phyloP scores from a whole-genome alignment of 2,329 filamentous ascomycete genomes.

The Epichloe glyceriae region DNA sequence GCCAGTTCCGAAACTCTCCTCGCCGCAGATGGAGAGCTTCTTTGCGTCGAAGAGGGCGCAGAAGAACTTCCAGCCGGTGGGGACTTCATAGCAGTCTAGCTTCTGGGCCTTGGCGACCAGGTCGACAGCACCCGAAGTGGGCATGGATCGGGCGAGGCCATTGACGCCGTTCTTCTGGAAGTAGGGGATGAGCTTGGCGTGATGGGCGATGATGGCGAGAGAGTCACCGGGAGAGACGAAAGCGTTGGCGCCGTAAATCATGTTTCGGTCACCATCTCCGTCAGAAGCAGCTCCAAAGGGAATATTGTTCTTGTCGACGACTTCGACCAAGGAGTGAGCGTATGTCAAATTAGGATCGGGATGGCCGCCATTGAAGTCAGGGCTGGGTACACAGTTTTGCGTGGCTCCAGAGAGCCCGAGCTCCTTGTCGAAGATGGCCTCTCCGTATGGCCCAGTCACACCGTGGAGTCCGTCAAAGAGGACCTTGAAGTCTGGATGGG shows the following conservation, averaged over 20 bases:
- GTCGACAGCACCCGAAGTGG: slow-evolving; percentile 89
- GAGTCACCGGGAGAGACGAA: slow-evolving; percentile 98
- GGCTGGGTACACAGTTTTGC: slow-evolving; percentile 84
- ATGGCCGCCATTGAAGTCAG: slow-evolving; percentile 94
- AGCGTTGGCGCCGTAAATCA: slow-evolving; percentile 96
- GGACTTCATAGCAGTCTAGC: slow-evolving; percentile 87
- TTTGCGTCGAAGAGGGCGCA: slow-evolving; percentile 87
- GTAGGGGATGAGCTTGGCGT: slow-evolving; percentile 92
- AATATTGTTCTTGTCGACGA: slow-evolving; percentile 79
- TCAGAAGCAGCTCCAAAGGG: slow-evolving; percentile 96
- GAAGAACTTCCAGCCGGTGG: slow-evolving; percentile 99
- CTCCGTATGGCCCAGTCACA: slow-evolving; percentile 90
- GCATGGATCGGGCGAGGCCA: slow-evolving; percentile 93
- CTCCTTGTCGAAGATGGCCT: slow-evolving; percentile 89
- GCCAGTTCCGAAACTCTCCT: slow-evolving; percentile 95
- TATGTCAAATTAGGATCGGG: slow-evolving; percentile 97
- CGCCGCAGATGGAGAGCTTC: slow-evolving; percentile 96
- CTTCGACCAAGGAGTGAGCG: slow-evolving; percentile 85
- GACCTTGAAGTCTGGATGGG: slow-evolving; percentile 86
- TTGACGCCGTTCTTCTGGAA: slow-evolving; percentile 97
- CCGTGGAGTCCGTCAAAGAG: slow-evolving; percentile 91
- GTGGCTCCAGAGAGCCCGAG: slow-evolving; percentile 66
- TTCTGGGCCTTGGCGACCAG: slow-evolving; percentile 91
- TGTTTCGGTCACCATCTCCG: slow-evolving; percentile 96
- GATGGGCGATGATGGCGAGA: slow-evolving; percentile 93